phyloP scores from a whole-genome alignment of 2,329 filamentous ascomycete species.

The Trichoderma guizhouense region DNA sequence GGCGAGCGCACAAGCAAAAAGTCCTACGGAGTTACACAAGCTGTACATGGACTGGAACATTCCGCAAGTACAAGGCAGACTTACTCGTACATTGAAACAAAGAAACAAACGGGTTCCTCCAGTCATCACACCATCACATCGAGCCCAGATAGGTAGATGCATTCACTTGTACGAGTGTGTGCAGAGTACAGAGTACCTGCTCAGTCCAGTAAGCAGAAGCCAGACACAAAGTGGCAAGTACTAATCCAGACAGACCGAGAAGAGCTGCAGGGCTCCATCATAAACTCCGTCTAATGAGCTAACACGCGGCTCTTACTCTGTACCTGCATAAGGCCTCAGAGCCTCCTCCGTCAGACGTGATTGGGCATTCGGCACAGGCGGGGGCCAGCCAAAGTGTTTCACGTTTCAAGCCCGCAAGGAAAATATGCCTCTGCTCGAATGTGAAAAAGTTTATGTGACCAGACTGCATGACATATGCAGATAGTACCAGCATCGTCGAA shows the following conservation, averaged over 20 bases:
- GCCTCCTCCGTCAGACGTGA: background rate
- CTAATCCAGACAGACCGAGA: background rate
- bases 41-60: background rate
- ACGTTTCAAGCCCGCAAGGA: background rate
- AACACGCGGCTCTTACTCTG: background rate
- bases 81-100: background rate
- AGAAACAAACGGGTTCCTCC: background rate
- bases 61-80: background rate
- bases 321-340: constrained; percentile 3
- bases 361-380: background rate
- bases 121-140: background rate
- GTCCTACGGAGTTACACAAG: background rate
- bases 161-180: background rate
- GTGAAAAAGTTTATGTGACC: background rate
- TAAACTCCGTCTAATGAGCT: background rate
- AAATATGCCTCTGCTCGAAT: background rate
- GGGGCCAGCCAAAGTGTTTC: background rate
- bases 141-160: background rate
- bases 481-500: background rate
- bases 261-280: background rate
- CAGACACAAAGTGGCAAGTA: background rate
- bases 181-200: background rate
- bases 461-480: background rate
- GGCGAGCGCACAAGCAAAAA: constrained; percentile 5
- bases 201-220: background rate